phyloP scores from a whole-genome alignment of 495 filamentous ascomycete genomes.

The Podospora tetraspora region DNA sequence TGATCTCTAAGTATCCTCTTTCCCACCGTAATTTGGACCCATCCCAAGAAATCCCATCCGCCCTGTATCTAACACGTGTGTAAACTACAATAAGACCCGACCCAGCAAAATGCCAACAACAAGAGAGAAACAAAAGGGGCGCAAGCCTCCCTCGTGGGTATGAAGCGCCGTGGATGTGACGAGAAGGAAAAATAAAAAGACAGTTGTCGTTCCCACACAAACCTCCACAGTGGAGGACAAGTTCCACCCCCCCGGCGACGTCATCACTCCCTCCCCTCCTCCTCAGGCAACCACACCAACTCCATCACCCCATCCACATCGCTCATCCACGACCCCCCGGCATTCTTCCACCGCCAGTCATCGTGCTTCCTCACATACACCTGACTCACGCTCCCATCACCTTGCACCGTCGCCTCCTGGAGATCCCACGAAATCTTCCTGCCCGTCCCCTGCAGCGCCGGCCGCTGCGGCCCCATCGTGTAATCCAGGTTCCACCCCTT shows the following conservation, averaged over 20 bases:
- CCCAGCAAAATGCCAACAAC: background rate
- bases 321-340: slow-evolving; percentile 40
- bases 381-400: slow-evolving; percentile 43
- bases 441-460: slow-evolving; percentile 41
- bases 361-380: slow-evolving; percentile 44
- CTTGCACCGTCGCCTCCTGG: slow-evolving; percentile 36
- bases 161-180: background rate
- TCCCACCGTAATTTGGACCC: background rate
- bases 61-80: background rate
- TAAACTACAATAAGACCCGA: background rate
- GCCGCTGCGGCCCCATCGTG: slow-evolving; percentile 45
- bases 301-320: slow-evolving; percentile 47
- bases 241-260: background rate
- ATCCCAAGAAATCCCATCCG: background rate
- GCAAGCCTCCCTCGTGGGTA: background rate
- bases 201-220: background rate
- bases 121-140: background rate
- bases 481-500: slow-evolving; percentile 51
- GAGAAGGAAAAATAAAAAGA: background rate
- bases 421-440: slow-evolving; percentile 52
- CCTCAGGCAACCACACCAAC: slow-evolving; percentile 43
- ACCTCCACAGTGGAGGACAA: too few relatives aligned
- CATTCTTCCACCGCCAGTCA: slow-evolving; percentile 45
- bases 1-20: background rate
- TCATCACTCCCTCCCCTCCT: background rate